phyloP scores from a whole-genome alignment of 768 basidiomycete genomes.

The Mycena pura region DNA sequence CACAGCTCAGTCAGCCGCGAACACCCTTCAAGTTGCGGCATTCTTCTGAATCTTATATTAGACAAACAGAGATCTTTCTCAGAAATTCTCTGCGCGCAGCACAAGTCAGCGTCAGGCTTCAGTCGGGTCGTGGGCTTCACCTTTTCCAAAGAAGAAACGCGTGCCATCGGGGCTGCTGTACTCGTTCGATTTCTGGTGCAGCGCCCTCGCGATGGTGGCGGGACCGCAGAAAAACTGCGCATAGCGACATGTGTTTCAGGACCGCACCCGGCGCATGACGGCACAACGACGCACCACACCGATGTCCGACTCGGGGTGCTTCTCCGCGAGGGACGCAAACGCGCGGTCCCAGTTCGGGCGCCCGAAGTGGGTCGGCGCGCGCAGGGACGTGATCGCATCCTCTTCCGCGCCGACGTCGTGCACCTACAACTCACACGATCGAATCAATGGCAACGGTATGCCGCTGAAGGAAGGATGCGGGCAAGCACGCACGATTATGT shows the following conservation, averaged over 20 bases:
- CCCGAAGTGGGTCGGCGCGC: slow-evolving; percentile 93
- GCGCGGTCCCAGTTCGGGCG: slow-evolving; percentile 86
- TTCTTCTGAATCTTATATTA: too few species aligned
- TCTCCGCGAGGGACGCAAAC: slow-evolving; percentile 75
- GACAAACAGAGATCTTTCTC: too few species aligned
- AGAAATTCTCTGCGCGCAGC: too few species aligned
- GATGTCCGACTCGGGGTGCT: slow-evolving; percentile 88
- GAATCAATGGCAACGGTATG: not conserved
- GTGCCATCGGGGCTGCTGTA: slow-evolving; percentile 81
- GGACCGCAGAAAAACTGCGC: slow-evolving; percentile 90
- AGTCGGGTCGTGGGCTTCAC: too few species aligned
- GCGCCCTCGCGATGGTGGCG: slow-evolving; percentile 65
- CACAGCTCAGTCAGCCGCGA: too few species aligned
- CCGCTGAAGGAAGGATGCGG: not conserved
- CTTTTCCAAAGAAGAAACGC: slow-evolving; percentile 91
- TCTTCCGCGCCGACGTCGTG: slow-evolving; percentile 93
- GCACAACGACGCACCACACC: slow-evolving; percentile 66
- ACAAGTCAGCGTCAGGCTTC: too few species aligned
- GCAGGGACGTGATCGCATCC: slow-evolving; percentile 88
- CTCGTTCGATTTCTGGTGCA: slow-evolving; percentile 86
- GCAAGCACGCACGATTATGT: slow-evolving; percentile 77
- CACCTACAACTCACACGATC: slow-evolving; percentile 44
- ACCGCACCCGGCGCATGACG: not conserved
- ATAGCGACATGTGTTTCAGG: not conserved
- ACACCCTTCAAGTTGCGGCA: too few species aligned